Evolutionary conservation across 129 eudicot genomes (phyloP).

Genomic region (Escallonia herrerae): DNA sequence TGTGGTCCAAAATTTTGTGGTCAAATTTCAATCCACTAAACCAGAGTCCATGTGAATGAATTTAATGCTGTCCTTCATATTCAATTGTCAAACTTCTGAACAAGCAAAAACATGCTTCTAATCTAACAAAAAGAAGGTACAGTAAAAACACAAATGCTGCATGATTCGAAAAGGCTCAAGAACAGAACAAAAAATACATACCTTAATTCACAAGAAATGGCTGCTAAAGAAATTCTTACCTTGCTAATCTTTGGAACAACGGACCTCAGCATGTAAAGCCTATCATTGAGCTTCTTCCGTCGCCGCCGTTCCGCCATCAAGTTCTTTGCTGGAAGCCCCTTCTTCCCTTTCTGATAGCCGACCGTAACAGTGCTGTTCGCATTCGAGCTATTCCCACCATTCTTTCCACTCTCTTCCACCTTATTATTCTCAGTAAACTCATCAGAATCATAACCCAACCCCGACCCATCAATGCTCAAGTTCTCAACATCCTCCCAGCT

Average conservation of each 20-base stretch:
- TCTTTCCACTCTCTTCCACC: conserved; percentile 25
- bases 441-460: conserved; percentile 70
- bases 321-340: conserved; percentile 91
- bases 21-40: conserved; percentile 22
- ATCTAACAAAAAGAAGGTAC: conserved; percentile 3
- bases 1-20: conserved; percentile 23
- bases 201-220: conserved; percentile 30
- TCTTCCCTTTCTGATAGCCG: conserved; percentile 58
- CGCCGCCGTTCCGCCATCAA: conserved; percentile 93
- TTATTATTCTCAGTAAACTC: conserved; percentile 39
- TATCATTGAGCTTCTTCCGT: conserved; percentile 87
- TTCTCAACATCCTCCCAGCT: conserved; percentile 67
- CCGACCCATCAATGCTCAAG: conserved; percentile 65
- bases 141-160: conserved; percentile 3
- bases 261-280: conserved; percentile 91
- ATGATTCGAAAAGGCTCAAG: conserved; percentile 7
- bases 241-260: conserved; percentile 96
- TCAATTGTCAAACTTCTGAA: conserved; percentile 14
- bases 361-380: conserved; percentile 49
- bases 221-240: conserved; percentile 39
- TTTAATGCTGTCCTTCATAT: conserved; percentile 32
- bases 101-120: conserved; percentile 11
- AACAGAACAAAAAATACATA: conserved; percentile 1
- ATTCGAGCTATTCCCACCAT: conserved; percentile 46
- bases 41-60: conserved; percentile 41